phyloP scores from a whole-genome alignment of 179 eudicot genomes.

The Carnegiea gigantea region DNA sequence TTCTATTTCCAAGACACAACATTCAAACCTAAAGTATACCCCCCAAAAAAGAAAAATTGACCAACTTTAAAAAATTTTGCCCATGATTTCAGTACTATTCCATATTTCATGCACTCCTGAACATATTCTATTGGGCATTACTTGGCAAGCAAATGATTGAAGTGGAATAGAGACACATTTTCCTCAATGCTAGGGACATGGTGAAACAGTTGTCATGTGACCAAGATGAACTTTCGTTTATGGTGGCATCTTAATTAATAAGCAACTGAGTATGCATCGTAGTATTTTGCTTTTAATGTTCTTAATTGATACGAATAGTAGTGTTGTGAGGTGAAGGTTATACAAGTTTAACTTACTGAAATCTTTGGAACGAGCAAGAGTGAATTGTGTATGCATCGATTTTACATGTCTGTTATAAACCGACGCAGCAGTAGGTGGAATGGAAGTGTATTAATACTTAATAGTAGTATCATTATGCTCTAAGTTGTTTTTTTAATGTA shows the following conservation, averaged over 20 bases:
- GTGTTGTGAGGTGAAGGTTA: not conserved
- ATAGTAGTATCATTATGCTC: too few species aligned
- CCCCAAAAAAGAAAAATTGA: not conserved
- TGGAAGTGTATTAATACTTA: too few species aligned
- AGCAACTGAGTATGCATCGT: not conserved
- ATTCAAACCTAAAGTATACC: not conserved
- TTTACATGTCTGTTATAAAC: too few species aligned
- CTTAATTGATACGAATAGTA: not conserved
- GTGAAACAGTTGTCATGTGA: not conserved
- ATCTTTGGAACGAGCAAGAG: too few species aligned
- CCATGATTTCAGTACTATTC: not conserved
- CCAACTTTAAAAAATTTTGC: not conserved
- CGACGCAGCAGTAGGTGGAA: too few species aligned
- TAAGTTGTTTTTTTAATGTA: too few species aligned
- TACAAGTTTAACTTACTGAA: not conserved
- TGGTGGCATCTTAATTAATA: not conserved
- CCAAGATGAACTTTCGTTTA: not conserved
- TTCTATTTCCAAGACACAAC: not conserved
- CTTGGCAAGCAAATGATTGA: slow-evolving; percentile 10
- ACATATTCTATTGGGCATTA: not conserved
- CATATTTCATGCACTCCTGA: slow-evolving; percentile 3
- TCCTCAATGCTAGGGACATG: not conserved
- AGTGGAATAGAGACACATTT: not conserved
- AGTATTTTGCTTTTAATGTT: not conserved
- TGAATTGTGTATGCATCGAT: not conserved